These are phyloP conservation scores for Lasiodiplodia citricola DNA, from an alignment of 2,329 filamentous ascomycete species.

Conservation along the genomic window DNA sequence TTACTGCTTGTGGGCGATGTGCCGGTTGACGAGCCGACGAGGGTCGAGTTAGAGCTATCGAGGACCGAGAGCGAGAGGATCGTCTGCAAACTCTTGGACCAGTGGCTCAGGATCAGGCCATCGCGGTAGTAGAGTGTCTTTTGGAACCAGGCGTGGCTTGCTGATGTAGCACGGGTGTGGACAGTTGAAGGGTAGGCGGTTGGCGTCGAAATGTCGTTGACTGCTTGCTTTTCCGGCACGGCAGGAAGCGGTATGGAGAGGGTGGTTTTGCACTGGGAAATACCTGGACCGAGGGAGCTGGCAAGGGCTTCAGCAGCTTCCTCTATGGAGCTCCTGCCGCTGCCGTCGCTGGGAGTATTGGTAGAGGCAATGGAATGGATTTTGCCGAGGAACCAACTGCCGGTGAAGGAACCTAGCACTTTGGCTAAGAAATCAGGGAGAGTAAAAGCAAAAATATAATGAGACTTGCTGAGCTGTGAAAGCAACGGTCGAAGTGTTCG, in stretches of 20 bases:
- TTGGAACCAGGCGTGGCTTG: constrained; percentile 54
- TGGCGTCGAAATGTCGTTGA: constrained; percentile 2
- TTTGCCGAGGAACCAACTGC: constrained; percentile 54
- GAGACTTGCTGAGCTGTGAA: constrained; percentile 55
- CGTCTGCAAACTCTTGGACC: constrained; percentile 59
- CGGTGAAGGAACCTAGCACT: constrained; percentile 55
- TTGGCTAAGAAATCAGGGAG: constrained; percentile 53
- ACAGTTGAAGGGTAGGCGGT: constrained; percentile 18
- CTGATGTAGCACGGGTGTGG: constrained; percentile 10
- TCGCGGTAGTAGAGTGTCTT: constrained; percentile 62
- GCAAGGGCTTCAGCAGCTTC: constrained; percentile 56
- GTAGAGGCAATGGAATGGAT: constrained; percentile 48
- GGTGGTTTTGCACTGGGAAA: constrained; percentile 44
- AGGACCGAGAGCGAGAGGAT: constrained; percentile 55
- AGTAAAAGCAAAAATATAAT: constrained; percentile 62
- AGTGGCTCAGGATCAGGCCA: constrained; percentile 49
- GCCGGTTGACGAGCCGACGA: constrained; percentile 19
- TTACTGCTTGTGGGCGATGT: constrained; percentile 25
- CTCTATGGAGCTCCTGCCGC: constrained; percentile 27
- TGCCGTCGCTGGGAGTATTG: constrained; percentile 29
- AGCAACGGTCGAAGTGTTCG: constrained; percentile 53
- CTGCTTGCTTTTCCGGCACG: constrained; percentile 6
- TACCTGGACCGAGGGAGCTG: constrained; percentile 57
- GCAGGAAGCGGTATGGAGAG: constrained; percentile 32
- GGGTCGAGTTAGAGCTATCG: constrained; percentile 30